Conservation (phyloP, 1,139 yeast species). For the Candida glucosophila region DNA sequence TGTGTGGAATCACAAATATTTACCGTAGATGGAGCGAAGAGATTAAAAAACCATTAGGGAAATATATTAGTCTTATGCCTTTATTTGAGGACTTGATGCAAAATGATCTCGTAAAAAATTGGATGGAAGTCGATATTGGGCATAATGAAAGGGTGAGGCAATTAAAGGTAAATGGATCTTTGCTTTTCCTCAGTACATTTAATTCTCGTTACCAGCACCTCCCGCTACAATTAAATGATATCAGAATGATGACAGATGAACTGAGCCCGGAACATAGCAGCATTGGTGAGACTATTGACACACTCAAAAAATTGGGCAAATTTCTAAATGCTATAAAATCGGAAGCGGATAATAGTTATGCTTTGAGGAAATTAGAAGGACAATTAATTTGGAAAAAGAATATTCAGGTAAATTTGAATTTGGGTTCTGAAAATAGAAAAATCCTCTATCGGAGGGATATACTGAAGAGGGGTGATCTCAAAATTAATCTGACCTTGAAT, state of each 20-base stretch:
- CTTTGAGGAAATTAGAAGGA: conserved; percentile 35
- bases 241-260: conserved; percentile 37
- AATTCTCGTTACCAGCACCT: conserved; percentile 67
- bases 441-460: conserved; percentile 56
- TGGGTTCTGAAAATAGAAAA: conserved; percentile 48
- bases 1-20: conserved; percentile 48
- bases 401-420: conserved; percentile 38
- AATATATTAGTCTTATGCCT: conserved; percentile 45
- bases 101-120: conserved; percentile 41
- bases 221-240: conserved; percentile 57
- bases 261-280: conserved; percentile 49
- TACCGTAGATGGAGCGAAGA: conserved; percentile 58
- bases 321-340: conserved; percentile 45
- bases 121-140: conserved; percentile 40
- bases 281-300: conserved; percentile 45
- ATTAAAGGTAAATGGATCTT: conserved; percentile 44
- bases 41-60: conserved; percentile 46
- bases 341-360: conserved; percentile 45
- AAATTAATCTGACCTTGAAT: conserved; percentile 38
- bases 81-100: conserved; percentile 24
- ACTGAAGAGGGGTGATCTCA: conserved; percentile 53
- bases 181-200: conserved; percentile 67
- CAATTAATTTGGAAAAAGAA: conserved; percentile 43
- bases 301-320: conserved; percentile 25
- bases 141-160: conserved; percentile 32